Evolutionary conservation across 148 eudicot species (phyloP).

Genomic region (Rhododendron simsii): DNA sequence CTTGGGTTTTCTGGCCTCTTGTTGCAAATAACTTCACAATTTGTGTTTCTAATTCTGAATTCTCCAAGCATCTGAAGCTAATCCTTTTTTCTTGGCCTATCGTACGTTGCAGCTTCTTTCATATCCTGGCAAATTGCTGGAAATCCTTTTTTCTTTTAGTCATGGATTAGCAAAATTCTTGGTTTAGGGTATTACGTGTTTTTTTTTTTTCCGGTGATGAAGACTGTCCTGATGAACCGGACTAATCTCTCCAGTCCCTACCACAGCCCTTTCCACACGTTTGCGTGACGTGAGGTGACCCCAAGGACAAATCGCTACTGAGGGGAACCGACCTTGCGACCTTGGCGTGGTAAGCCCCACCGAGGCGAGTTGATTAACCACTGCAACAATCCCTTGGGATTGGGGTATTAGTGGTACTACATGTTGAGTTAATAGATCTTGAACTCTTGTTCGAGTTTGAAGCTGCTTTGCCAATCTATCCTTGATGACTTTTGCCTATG

Average conservation of each 20-base stretch:
- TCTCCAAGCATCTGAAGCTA: neutral
- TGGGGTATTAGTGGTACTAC: neutral
- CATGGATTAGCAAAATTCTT: neutral
- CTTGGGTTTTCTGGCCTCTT: neutral
- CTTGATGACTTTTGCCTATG: neutral
- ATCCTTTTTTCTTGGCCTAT: neutral
- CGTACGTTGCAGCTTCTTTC: neutral
- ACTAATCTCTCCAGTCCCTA: too few relatives aligned
- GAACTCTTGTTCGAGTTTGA: neutral
- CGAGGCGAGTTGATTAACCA: too few relatives aligned
- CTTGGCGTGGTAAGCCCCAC: too few relatives aligned
- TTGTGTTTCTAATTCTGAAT: neutral
- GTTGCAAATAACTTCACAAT: neutral
- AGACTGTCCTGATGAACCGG: neutral
- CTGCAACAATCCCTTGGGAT: too few relatives aligned
- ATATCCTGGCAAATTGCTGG: neutral
- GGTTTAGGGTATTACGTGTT: neutral
- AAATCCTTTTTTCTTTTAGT: neutral
- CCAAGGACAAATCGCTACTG: too few relatives aligned
- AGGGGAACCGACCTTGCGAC: too few relatives aligned
- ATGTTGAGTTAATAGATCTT: neutral
- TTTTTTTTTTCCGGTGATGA: neutral
- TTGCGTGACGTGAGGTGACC: too few relatives aligned
- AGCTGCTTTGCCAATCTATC: neutral
- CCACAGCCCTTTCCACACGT: too few relatives aligned